Evolutionary conservation across 2,329 filamentous ascomycete genomes (phyloP).

Genomic region (Bipolaris cookei): DNA sequence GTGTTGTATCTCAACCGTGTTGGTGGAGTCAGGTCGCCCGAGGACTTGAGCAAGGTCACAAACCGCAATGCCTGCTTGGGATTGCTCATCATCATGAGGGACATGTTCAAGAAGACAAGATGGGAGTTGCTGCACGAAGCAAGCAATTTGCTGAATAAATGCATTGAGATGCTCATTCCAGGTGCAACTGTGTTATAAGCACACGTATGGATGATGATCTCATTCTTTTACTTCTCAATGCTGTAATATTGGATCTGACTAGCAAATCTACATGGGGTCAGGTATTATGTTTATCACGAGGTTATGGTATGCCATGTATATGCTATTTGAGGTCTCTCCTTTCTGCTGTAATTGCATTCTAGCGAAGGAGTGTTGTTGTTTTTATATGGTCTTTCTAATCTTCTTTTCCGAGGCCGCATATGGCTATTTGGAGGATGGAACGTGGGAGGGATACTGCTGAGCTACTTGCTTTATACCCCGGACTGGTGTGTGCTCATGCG

Average conservation of each 20-base stretch:
- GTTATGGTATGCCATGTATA: conserved; percentile 11
- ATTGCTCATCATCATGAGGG: conserved; percentile 78
- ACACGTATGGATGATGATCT: background rate
- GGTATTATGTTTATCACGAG: conserved; percentile 15
- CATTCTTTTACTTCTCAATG: conserved; percentile 1
- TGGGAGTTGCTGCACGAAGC: conserved; percentile 95
- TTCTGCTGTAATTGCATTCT: conserved; percentile 18
- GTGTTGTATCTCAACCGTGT: conserved; percentile 75
- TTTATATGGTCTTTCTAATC: conserved; percentile 9
- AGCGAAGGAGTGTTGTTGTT: conserved; percentile 20
- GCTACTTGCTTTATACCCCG: conserved; percentile 24
- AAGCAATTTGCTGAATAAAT: conserved; percentile 78
- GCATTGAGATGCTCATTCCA: conserved; percentile 67
- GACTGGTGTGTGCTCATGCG: conserved; percentile 14
- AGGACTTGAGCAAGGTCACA: conserved; percentile 73
- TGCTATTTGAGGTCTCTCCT: conserved; percentile 13
- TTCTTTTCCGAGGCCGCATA: conserved; percentile 13
- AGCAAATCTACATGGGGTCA: background rate
- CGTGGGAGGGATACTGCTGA: conserved; percentile 8
- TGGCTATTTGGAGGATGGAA: conserved; percentile 6
- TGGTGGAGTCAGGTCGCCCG: conserved; percentile 73
- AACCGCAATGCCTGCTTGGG: conserved; percentile 85
- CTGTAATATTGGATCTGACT: background rate
- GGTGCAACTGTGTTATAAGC: conserved; percentile 25
- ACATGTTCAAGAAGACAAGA: conserved; percentile 79